Evolutionary conservation across 192 early-diverging fungal genomes (phyloP).

Genomic region (Mortierella alpina): DNA sequence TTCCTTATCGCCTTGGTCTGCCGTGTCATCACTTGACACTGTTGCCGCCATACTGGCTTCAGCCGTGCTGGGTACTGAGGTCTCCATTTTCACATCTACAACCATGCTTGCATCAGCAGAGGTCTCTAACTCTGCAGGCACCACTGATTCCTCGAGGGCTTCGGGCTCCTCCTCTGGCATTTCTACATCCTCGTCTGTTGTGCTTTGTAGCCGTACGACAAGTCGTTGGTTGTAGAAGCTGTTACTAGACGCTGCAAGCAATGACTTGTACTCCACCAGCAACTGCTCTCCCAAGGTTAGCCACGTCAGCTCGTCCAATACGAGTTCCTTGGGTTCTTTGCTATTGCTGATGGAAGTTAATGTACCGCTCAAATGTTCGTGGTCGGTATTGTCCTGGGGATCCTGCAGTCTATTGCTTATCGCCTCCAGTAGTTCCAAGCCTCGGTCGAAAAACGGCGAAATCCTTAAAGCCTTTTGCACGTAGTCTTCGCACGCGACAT

Average conservation of each 20-base stretch:
- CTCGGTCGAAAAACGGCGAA: slow-evolving; percentile 47
- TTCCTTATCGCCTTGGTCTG: slow-evolving; percentile 23
- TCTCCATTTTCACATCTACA: slow-evolving; percentile 8
- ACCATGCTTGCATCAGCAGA: neutral
- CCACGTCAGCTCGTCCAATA: slow-evolving; percentile 30
- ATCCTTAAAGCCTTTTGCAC: slow-evolving; percentile 27
- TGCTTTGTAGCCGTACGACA: slow-evolving; percentile 8
- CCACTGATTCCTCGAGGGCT: neutral
- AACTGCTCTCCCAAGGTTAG: slow-evolving; percentile 22
- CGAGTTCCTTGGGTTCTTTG: slow-evolving; percentile 2
- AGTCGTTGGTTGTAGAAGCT: slow-evolving; percentile 29
- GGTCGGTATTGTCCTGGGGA: neutral
- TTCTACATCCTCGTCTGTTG: slow-evolving; percentile 15
- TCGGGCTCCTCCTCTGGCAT: slow-evolving; percentile 6
- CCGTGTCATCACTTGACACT: neutral
- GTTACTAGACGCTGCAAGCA: neutral
- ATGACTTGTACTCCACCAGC: slow-evolving; percentile 32
- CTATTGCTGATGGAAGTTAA: neutral
- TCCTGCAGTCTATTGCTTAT: slow-evolving; percentile 10
- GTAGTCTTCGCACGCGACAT: slow-evolving; percentile 49
- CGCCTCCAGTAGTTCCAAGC: slow-evolving; percentile 24
- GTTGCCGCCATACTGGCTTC: neutral
- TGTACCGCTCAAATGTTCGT: neutral
- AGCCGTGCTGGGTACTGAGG: neutral
- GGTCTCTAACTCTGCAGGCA: neutral